These are phyloP conservation scores for Termitomyces heimii DNA, from an alignment of 768 basidiomycete species.

Conservation along the genomic window DNA sequence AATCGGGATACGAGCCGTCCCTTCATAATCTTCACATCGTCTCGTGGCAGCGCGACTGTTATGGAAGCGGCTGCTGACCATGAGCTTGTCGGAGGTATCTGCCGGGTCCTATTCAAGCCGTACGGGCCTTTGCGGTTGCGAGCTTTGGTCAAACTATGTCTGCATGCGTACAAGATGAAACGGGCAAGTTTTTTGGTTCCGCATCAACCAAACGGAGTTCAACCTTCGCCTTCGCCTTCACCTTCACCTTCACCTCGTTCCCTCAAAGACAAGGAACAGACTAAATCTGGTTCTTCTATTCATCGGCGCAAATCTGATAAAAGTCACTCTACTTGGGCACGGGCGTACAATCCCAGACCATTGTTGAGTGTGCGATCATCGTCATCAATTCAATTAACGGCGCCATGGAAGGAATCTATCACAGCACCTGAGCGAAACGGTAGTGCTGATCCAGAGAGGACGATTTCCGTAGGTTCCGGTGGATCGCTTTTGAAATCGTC, in stretches of 20 bases:
- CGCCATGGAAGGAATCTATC: constrained; percentile 24
- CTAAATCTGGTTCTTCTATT: constrained; percentile 9
- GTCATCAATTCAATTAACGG: constrained; percentile 38
- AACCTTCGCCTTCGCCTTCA: neutral
- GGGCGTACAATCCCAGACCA: constrained; percentile 32
- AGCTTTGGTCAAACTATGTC: constrained; percentile 54
- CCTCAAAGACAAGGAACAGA: constrained; percentile 2
- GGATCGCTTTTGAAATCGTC: constrained; percentile 71
- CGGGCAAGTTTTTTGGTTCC: constrained; percentile 20
- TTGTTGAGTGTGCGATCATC: constrained; percentile 46
- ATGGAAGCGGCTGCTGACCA: constrained; percentile 64
- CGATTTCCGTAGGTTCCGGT: constrained; percentile 48
- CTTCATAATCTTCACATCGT: constrained; percentile 23
- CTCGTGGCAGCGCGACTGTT: constrained; percentile 57
- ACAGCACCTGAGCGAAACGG: constrained; percentile 20
- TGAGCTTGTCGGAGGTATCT: constrained; percentile 80
- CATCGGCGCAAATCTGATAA: constrained; percentile 48
- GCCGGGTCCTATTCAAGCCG: constrained; percentile 86
- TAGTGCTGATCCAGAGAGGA: constrained; percentile 24
- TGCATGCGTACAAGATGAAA: constrained; percentile 47
- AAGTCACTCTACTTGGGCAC: constrained; percentile 13
- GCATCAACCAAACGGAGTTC: neutral
- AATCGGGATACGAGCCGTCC: constrained; percentile 53
- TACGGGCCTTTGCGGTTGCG: constrained; percentile 76
- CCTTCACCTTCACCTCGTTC: neutral